Base-by-base conservation (phyloP, 2,329 filamentous ascomycete genomes). In the Scedosporium aurantiacum region DNA sequence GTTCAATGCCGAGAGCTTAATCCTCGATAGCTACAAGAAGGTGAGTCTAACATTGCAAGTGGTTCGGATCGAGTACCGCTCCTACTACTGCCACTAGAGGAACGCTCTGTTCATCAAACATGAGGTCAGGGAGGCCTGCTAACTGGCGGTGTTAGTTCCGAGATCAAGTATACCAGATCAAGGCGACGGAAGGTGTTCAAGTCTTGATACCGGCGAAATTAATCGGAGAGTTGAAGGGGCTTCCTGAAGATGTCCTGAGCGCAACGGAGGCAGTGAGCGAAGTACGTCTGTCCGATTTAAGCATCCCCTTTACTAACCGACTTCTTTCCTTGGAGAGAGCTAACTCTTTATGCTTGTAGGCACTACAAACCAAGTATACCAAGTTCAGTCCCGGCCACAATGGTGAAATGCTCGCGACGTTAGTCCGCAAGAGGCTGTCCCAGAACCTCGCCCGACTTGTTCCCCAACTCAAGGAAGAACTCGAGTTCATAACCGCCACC, bases 341-440 rank as follows among this genome's bases (percentile, higher is more conserved):
- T 10, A 55, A 60, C 7, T 10, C 28, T 5, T 6, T 12, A 16
- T 6, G 4, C 21, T 43, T 41, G n/a, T 27, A 79, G 77, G 79
- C 78, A 2, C 75, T 81, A 66, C 68, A 80, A 67, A 78, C 75
- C 70, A 75, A 78, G 60, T 81, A 80, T 68, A 81, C 78, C 21
- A 75, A 78, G 58, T 79, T 81, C 65, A 74, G 72, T 21, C 73
- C 77, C 1, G 79, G 78, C 16, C 72, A 72, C 60, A 76, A 81
- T 45, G 72, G 72, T 21, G 76, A 80, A 27, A 70, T 78, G 18
- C 67, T 81, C 45, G 71, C 76, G 0, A 68, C 74, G 2, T 67
- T 81, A 16, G 67, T 81, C 47, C 75, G 75, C 62, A 79, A 75
- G 18, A 79, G 76, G 63, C 68, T 80, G 54, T 76, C 77, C 0